phyloP scores from a whole-genome alignment of 1,284 basidiomycete species.

The Coriolopsis trogii region DNA sequence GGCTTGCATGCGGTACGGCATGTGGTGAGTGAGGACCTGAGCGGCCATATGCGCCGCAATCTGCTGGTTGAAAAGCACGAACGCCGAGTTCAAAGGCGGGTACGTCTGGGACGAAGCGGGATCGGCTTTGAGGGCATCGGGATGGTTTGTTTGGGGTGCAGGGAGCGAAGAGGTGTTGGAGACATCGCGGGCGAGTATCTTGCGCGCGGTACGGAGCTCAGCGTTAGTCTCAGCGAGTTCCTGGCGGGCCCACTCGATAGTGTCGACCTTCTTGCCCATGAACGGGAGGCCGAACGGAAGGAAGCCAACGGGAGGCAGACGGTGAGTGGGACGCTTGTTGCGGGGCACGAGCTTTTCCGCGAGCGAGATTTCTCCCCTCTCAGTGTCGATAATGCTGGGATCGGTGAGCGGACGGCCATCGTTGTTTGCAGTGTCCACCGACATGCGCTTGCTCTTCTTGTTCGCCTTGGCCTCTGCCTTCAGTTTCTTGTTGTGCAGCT shows the following conservation, averaged over 20 bases:
- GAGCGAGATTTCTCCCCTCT: slow-evolving; percentile 42
- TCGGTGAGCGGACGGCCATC: slow-evolving; percentile 51
- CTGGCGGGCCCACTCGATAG: slow-evolving; percentile 86
- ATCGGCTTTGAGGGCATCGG: slow-evolving; percentile 26
- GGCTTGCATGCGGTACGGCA: slow-evolving; percentile 76
- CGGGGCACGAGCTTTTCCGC: slow-evolving; percentile 66
- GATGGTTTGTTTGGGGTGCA: slow-evolving; percentile 26
- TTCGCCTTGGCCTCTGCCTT: slow-evolving; percentile 40
- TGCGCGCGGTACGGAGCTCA: slow-evolving; percentile 54
- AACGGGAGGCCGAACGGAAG: slow-evolving; percentile 66
- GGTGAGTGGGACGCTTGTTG: slow-evolving; percentile 79
- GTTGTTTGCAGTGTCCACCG: slow-evolving; percentile 8
- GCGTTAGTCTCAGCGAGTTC: slow-evolving; percentile 62
- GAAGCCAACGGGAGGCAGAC: slow-evolving; percentile 59
- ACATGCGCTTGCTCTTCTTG: slow-evolving; percentile 37
- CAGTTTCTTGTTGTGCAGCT: slow-evolving; percentile 55
- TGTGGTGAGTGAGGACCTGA: slow-evolving; percentile 73
- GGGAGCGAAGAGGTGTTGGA: slow-evolving; percentile 24
- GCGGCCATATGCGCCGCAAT: slow-evolving; percentile 90
- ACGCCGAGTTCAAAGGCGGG: slow-evolving; percentile 81
- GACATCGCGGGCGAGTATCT: slow-evolving; percentile 35
- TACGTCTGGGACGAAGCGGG: slow-evolving; percentile 47
- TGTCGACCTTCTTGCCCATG: slow-evolving; percentile 84
- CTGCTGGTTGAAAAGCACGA: slow-evolving; percentile 93
- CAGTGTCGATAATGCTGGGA: slow-evolving; percentile 44